A percentile compares a stretch with the other conserved stretches of the same genome.
These are phyloP conservation scores for Cladosporium sp. DNA, from an alignment of 2,329 filamentous ascomycete species.

Conservation along the genomic window DNA sequence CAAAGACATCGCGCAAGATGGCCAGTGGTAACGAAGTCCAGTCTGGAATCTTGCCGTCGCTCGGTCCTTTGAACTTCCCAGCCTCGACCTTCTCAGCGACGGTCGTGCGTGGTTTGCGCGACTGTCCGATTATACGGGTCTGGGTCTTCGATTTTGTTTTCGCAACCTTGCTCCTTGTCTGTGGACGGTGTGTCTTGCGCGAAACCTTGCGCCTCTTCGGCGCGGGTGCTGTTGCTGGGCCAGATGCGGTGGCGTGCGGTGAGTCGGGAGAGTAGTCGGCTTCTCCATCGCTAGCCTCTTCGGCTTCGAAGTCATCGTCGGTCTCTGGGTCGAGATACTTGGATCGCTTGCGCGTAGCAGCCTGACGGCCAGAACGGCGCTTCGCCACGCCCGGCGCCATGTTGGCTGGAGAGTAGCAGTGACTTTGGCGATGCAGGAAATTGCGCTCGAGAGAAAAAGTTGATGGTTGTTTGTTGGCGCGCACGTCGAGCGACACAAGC, in stretches of 20 bases:
- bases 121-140: constrained; percentile 19
- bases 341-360: constrained; percentile 29
- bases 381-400: constrained; percentile 25
- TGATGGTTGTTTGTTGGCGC: neutral
- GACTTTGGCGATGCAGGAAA: neutral
- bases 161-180: constrained; percentile 23
- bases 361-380: constrained; percentile 32
- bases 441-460: neutral
- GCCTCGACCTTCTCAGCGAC: constrained; percentile 15
- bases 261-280: constrained; percentile 17
- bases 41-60: constrained; percentile 30
- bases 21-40: constrained; percentile 32
- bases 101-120: constrained; percentile 18
- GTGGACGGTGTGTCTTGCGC: constrained; percentile 18
- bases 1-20: constrained; percentile 33
- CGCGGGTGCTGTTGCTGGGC: neutral
- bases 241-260: constrained; percentile 8
- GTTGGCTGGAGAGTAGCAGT: neutral
- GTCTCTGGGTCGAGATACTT: constrained; percentile 33
- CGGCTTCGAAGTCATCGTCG: constrained; percentile 31
- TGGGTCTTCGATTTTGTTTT: constrained; percentile 17
- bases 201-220: constrained; percentile 20
- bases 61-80: constrained; percentile 27
- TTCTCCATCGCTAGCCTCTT: constrained; percentile 18
- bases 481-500: neutral